Percentiles rank a stretch among this genome's conserved stretches.
Conservation (phyloP, 352 stramenopile genomes). For the Phytophthora chlamydospora region DNA sequence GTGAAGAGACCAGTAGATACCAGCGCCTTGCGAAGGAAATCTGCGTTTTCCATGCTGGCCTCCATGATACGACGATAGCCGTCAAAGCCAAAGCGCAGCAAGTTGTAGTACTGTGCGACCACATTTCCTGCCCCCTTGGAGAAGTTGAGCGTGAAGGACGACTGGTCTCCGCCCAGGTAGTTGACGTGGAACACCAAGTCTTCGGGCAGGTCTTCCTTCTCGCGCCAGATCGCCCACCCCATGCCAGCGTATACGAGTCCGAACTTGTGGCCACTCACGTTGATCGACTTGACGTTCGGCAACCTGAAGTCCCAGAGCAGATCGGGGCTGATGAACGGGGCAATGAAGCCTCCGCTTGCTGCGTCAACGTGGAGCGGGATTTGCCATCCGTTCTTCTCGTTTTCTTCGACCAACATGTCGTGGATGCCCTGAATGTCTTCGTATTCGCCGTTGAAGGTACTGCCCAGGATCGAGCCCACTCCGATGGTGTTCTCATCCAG, state of each 20-base stretch:
- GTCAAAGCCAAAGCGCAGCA: slow-evolving; percentile 29
- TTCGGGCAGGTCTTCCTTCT: slow-evolving; percentile 68
- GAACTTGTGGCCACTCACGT: slow-evolving; percentile 93
- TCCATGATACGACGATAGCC: slow-evolving; percentile 83
- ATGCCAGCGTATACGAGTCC: slow-evolving; percentile 91
- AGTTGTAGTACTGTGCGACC: slow-evolving; percentile 30
- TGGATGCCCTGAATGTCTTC: slow-evolving; percentile 90
- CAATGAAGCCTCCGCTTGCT: slow-evolving; percentile 73
- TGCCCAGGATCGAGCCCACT: slow-evolving; percentile 86
- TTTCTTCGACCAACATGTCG: slow-evolving; percentile 79
- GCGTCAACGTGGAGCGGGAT: slow-evolving; percentile 80
- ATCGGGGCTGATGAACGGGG: slow-evolving; percentile 86
- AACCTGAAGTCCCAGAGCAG: slow-evolving; percentile 87
- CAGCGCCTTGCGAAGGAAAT: slow-evolving; percentile 70
- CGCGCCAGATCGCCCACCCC: slow-evolving; percentile 89
- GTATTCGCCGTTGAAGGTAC: slow-evolving; percentile 92
- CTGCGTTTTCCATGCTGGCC: slow-evolving; percentile 84
- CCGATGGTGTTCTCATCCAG: slow-evolving; percentile 93
- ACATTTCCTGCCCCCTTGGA: slow-evolving; percentile 78
- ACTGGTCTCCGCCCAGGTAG: slow-evolving; percentile 75
- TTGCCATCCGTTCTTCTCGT: slow-evolving; percentile 71
- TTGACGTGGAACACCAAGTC: slow-evolving; percentile 73
- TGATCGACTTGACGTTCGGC: slow-evolving; percentile 91
- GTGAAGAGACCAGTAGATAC: slow-evolving; percentile 72
- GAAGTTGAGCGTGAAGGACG: slow-evolving; percentile 93